Percentiles rank a stretch among this genome's conserved stretches.
phyloP scores from a whole-genome alignment of 1,139 yeast genomes.

The Hansenula lynferdii region DNA sequence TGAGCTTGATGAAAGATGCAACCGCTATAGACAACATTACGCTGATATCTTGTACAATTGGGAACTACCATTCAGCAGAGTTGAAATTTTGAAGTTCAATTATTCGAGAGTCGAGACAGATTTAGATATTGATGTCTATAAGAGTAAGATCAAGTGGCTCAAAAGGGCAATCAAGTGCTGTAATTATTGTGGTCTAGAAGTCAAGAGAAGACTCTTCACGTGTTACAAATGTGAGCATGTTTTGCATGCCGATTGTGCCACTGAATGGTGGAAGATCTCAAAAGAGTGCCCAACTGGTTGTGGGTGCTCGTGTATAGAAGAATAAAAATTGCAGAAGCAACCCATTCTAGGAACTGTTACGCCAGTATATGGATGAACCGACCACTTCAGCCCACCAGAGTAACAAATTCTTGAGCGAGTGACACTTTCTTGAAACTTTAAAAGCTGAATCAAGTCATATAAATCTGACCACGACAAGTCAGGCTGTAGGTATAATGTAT shows the following conservation, averaged over 20 bases:
- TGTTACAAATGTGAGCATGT: slow-evolving; percentile 79
- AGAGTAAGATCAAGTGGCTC: slow-evolving; percentile 18
- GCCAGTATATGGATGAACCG: not conserved
- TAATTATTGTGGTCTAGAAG: slow-evolving; percentile 58
- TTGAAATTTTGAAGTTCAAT: slow-evolving; percentile 75
- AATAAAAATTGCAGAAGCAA: not conserved
- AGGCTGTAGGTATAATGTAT: too few species aligned
- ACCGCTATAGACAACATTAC: slow-evolving; percentile 61
- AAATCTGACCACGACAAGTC: too few species aligned
- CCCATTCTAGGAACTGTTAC: too few species aligned
- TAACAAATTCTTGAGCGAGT: too few species aligned
- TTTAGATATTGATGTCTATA: slow-evolving; percentile 13
- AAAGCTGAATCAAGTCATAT: too few species aligned
- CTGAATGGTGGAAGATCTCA: slow-evolving; percentile 68
- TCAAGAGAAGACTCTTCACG: slow-evolving; percentile 56
- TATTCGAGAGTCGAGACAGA: slow-evolving; percentile 26
- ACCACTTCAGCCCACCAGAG: not conserved
- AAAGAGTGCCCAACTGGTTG: slow-evolving; percentile 86
- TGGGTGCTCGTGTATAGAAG: slow-evolving; percentile 66
- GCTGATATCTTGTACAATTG: slow-evolving; percentile 78
- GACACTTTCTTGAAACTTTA: too few species aligned
- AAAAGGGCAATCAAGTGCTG: slow-evolving; percentile 37
- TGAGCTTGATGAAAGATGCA: slow-evolving; percentile 32
- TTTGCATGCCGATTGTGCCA: slow-evolving; percentile 74
- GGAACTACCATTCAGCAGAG: slow-evolving; percentile 76